Conservation (phyloP, 768 basidiomycete genomes). For the Phanerodontia chrysosporium region DNA sequence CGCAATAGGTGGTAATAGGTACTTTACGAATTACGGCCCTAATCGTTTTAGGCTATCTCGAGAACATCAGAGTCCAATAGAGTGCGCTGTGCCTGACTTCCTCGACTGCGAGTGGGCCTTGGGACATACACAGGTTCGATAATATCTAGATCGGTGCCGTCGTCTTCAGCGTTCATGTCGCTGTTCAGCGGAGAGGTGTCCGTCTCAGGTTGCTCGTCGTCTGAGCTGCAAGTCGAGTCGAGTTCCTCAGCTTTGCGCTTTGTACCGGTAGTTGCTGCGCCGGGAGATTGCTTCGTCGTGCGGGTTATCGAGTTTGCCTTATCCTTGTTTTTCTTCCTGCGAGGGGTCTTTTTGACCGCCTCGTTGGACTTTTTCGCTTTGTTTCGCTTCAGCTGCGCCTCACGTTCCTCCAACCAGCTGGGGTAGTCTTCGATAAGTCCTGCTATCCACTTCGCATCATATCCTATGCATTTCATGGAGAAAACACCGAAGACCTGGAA, state of each 20-base stretch:
- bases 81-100: no score
- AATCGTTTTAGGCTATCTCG: no score
- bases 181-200: no score
- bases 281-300: not conserved
- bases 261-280: not conserved
- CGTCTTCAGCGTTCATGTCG: no score
- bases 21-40: no score
- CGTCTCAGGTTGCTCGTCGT: no score
- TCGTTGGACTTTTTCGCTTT: no score
- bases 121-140: not conserved
- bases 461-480: slow-evolving; percentile 9
- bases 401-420: not conserved
- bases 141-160: not conserved
- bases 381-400: not conserved
- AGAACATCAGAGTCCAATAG: no score
- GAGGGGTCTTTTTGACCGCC: no score
- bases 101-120: not conserved
- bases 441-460: slow-evolving; percentile 4
- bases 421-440: not conserved
- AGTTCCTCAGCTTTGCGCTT: not conserved
- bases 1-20: no score
- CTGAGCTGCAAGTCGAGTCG: not conserved
- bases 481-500: slow-evolving; percentile 6
- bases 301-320: not conserved
- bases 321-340: no score